Evolutionary conservation across 495 filamentous ascomycete genomes (phyloP).

Genomic region (Xylaria nigripes): DNA sequence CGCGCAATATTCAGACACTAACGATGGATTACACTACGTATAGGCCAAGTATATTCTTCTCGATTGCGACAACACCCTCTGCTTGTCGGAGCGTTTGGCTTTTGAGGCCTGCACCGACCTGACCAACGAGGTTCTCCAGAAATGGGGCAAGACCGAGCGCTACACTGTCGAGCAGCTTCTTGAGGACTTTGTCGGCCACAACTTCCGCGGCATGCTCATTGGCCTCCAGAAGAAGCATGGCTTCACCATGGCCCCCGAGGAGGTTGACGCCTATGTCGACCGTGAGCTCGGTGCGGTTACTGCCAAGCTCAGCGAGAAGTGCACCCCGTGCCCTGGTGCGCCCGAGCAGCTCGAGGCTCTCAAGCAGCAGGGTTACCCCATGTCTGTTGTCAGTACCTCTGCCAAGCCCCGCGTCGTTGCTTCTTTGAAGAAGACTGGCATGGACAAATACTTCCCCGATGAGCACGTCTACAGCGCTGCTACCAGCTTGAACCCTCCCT

Average conservation of each 20-base stretch:
- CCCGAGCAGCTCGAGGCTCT: slow-evolving; percentile 60
- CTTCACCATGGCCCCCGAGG: slow-evolving; percentile 57
- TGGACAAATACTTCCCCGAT: slow-evolving; percentile 69
- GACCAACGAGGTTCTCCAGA: slow-evolving; percentile 78
- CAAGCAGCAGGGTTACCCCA: slow-evolving; percentile 53
- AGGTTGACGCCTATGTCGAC: slow-evolving; percentile 68
- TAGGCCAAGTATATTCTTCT: slow-evolving; percentile 80
- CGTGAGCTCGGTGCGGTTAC: slow-evolving; percentile 80
- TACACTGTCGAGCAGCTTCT: slow-evolving; percentile 78
- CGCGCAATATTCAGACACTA: slow-evolving; percentile 5
- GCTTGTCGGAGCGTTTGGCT: slow-evolving; percentile 83
- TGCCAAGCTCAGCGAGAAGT: slow-evolving; percentile 65
- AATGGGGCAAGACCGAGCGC: slow-evolving; percentile 54
- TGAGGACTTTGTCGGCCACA: slow-evolving; percentile 86
- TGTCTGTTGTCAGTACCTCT: slow-evolving; percentile 76
- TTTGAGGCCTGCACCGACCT: slow-evolving; percentile 92
- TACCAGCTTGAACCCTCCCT: slow-evolving; percentile 65
- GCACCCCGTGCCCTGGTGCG: slow-evolving; percentile 63
- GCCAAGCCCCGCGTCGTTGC: slow-evolving; percentile 73
- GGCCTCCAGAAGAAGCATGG: slow-evolving; percentile 68
- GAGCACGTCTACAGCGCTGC: slow-evolving; percentile 79
- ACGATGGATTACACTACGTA: slow-evolving; percentile 3
- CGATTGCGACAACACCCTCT: slow-evolving; percentile 97
- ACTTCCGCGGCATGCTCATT: slow-evolving; percentile 82
- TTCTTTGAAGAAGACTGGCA: slow-evolving; percentile 69